Percentiles rank a stretch among this genome's conserved stretches.
These are phyloP conservation scores for Leishmania tarentolae DNA, from an alignment of 208 protist genomes.

Conservation along the genomic window DNA sequence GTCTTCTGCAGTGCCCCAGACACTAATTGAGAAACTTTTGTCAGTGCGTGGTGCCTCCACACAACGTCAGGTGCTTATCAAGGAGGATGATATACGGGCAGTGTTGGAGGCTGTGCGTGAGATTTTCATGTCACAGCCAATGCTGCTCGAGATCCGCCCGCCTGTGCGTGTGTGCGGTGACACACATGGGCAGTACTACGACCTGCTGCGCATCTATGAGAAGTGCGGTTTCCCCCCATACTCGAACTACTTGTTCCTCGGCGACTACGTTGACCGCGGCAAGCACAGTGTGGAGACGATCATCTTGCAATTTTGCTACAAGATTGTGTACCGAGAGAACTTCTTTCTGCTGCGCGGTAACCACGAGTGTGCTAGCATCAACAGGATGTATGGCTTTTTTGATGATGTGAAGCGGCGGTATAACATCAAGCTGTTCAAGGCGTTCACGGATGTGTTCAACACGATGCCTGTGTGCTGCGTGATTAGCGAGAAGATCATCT, in stretches of 20 bases:
- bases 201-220: conserved; percentile 99
- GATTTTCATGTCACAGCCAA: conserved; percentile 91
- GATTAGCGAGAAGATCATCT: conserved; percentile 99
- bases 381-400: conserved; percentile 99
- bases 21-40: conserved; percentile 77
- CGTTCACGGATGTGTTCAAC: conserved; percentile 99
- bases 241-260: conserved; percentile 99
- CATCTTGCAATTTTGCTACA: conserved; percentile 93
- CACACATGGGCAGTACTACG: conserved; percentile 99
- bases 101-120: too few species aligned
- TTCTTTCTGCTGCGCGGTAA: conserved; percentile 99
- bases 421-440: conserved; percentile 98
- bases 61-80: too few species aligned
- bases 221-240: conserved; percentile 99
- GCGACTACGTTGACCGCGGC: conserved; percentile 99
- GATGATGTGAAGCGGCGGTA: conserved; percentile 96
- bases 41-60: conserved; percentile 47
- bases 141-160: conserved; percentile 86
- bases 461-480: conserved; percentile 99
- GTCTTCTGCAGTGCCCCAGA: conserved; percentile 29
- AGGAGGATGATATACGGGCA: too few species aligned
- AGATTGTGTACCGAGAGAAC: conserved; percentile 97
- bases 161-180: conserved; percentile 95
- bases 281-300: conserved; percentile 96
- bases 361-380: conserved; percentile 98